Base-by-base conservation (phyloP, 768 basidiomycete genomes). In the Ephemerocybe angulata region DNA sequence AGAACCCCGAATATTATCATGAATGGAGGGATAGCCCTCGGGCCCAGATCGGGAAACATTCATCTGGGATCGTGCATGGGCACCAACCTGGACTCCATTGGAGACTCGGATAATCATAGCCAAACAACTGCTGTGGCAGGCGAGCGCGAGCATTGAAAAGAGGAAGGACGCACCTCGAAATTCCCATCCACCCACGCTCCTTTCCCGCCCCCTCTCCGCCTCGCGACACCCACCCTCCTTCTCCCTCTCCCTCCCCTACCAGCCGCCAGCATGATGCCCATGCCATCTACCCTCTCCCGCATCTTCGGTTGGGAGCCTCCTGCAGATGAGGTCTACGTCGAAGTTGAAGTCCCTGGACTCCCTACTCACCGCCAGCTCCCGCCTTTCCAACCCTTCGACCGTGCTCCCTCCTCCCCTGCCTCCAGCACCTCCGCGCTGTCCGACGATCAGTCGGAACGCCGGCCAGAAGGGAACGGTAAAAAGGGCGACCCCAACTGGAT, bases 401-500 rank as follows among this genome's bases (percentile, higher is more conserved):
- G 25, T 46, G 12, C 19, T 31, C 49, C 55, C 3, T 44, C 54
- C 19, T 64, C 65, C 4, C 65, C 66, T 2, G 50, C 59, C 24
- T 54, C 56, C 24, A 47, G 30, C 25, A 49, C 48, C 3, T 60
- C 56, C 25, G 28, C 46, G 6, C 40, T 63, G 30, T 65, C 64
- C 35, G 59, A 68, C 24, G 30, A 29, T 22, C 48, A 33, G 17
- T 29, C 60, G 22, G 61, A 64, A 50, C 60, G 33, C 42, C 58
- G 22, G 37, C 57, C 22, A 42, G 56, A 4, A 56, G 61, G 28
- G 51, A 58, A 51, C 47, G 50, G 60, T 40, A 61, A 62, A 43
- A 66, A 70, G 52, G 71, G 72, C 10, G 79, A 85, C 54, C 80
- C 84, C 1, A 68, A 65, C n/a, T 83, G 81, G 78, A 77, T 86